Evolutionary conservation across 139 green algal genomes (phyloP).

Genomic region (Pedinophyceae sp.): DNA sequence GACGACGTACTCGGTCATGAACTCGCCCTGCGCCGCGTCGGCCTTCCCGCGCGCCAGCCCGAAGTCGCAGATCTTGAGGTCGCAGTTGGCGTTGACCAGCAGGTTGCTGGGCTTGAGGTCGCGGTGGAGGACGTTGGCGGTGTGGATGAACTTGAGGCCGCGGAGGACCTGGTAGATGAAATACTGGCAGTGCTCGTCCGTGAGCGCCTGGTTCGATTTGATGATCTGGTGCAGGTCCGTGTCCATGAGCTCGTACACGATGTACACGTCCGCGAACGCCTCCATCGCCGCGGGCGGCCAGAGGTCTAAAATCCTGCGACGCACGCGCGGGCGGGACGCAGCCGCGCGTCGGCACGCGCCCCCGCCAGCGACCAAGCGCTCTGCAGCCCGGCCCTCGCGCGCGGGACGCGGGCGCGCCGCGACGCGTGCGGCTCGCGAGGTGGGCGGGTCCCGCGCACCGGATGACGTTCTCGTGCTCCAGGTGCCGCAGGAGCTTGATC

Average conservation of each 20-base stretch:
- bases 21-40: slow-evolving; percentile 20
- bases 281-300: slow-evolving; percentile 9
- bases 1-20: slow-evolving; percentile 50
- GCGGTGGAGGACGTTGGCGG: slow-evolving; percentile 34
- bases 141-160: slow-evolving; percentile 44
- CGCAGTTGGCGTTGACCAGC: slow-evolving; percentile 40
- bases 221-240: slow-evolving; percentile 52
- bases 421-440: no score
- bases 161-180: slow-evolving; percentile 24
- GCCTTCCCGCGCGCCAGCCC: slow-evolving; percentile 27
- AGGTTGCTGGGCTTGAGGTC: slow-evolving; percentile 44
- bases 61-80: slow-evolving; percentile 51
- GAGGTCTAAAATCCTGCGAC: no score
- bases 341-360: no score
- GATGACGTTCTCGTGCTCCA: slow-evolving; percentile 34
- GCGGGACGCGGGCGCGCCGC: no score
- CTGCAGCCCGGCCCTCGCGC: no score
- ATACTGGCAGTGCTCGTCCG: slow-evolving; percentile 41
- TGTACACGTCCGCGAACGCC: slow-evolving; percentile 35
- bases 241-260: slow-evolving; percentile 50
- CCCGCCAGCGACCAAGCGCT: no score
- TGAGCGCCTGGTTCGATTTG: slow-evolving; percentile 22
- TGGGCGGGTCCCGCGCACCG: no score
- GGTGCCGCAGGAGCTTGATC: slow-evolving; percentile 37
- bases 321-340: no score